phyloP scores from a whole-genome alignment of 176 grass and related monocot genomes.

The Cymbopogon citratus region DNA sequence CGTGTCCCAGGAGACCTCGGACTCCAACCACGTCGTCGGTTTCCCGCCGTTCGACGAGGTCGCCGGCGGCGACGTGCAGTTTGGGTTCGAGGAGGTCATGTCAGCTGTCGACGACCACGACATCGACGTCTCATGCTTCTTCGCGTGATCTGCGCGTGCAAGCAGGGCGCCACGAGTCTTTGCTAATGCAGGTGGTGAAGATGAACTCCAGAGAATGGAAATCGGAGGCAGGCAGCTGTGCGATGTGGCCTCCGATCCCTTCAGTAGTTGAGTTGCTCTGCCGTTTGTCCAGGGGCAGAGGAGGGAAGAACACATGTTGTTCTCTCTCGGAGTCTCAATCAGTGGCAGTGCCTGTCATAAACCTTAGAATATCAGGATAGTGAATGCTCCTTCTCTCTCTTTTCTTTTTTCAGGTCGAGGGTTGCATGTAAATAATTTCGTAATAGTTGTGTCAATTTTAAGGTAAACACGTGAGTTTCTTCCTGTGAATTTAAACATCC shows the following conservation, averaged over 20 bases:
- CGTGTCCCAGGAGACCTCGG: slow-evolving; percentile 45
- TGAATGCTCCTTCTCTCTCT: background rate
- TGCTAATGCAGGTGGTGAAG: background rate
- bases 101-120: slow-evolving; percentile 16
- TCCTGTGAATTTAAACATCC: background rate
- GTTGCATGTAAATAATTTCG: background rate
- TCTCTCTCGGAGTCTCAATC: background rate
- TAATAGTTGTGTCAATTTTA: background rate
- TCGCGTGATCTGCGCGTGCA: background rate
- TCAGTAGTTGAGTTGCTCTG: background rate
- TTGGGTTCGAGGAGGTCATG: slow-evolving; percentile 28
- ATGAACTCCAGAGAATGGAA: background rate
- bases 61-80: background rate
- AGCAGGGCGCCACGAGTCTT: too few species aligned
- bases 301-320: background rate
- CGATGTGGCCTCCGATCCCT: background rate
- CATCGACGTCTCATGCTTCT: slow-evolving; percentile 23
- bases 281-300: background rate
- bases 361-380: background rate
- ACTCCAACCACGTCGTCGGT: slow-evolving; percentile 21
- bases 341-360: background rate
- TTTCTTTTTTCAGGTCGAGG: too few species aligned
- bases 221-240: background rate
- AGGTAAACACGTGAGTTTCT: background rate
- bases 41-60: slow-evolving; percentile 6